These are phyloP conservation scores for Microdochium trichocladiopsis DNA, from an alignment of 2,329 filamentous ascomycete genomes.

Conservation along the genomic window DNA sequence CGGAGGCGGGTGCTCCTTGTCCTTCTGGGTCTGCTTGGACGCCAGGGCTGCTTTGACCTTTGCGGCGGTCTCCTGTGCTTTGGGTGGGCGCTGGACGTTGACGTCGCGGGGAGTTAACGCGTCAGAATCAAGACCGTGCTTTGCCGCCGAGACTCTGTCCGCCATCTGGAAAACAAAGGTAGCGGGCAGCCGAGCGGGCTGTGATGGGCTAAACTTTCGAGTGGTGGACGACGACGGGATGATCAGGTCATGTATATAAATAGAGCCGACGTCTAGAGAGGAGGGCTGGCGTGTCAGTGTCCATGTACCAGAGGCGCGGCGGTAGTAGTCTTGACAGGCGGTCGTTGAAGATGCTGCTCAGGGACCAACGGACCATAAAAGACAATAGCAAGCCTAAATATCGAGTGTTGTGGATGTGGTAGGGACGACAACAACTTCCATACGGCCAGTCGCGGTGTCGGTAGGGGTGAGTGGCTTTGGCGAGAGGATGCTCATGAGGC, in stretches of 20 bases:
- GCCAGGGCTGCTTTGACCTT: conserved; percentile 41
- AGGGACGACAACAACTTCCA: no score
- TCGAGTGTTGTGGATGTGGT: no score
- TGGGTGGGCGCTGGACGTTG: conserved; percentile 46
- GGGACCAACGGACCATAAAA: no score
- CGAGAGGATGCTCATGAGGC: no score
- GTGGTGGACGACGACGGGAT: not conserved
- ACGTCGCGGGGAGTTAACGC: conserved; percentile 58
- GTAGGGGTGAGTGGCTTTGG: no score
- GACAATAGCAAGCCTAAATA: no score
- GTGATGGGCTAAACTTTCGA: not conserved
- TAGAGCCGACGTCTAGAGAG: not conserved
- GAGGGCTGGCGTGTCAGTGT: not conserved
- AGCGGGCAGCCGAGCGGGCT: not conserved
- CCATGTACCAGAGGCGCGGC: not conserved
- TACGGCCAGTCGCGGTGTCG: no score
- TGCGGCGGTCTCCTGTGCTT: conserved; percentile 24
- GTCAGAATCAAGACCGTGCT: conserved; percentile 49
- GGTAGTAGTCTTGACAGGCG: no score
- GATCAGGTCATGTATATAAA: not conserved
- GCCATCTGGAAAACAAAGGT: conserved; percentile 27
- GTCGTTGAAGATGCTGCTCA: no score
- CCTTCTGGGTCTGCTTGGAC: conserved; percentile 31
- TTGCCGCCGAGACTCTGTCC: conserved; percentile 37
- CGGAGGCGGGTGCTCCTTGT: conserved; percentile 60